Evolutionary conservation across 495 filamentous ascomycete species (phyloP).

Genomic region (Astrocystis sublimbata): DNA sequence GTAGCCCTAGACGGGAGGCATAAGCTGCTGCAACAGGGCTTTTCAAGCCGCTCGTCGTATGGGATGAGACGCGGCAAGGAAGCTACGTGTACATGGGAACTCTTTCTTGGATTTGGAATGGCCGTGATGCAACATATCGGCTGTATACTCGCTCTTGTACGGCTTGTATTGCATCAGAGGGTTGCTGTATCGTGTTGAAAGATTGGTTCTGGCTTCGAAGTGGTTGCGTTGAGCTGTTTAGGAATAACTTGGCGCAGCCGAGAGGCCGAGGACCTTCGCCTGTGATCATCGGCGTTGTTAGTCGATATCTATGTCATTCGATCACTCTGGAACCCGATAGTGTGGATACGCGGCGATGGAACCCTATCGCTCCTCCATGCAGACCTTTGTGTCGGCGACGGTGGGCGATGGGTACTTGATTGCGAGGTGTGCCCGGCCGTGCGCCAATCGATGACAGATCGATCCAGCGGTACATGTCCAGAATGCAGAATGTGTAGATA

Average conservation of each 20-base stretch:
- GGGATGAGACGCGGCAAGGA: neutral
- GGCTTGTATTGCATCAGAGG: slow-evolving; percentile 1
- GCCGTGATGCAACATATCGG: neutral
- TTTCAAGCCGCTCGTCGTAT: neutral
- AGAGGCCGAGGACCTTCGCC: neutral
- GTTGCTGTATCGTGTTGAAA: neutral
- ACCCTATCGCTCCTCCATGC: neutral
- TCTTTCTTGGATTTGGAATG: slow-evolving; percentile 4
- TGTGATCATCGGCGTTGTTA: neutral
- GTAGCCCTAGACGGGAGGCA: slow-evolving; percentile 1
- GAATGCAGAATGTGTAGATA: no score
- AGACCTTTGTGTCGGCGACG: neutral
- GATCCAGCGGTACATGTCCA: slow-evolving; percentile 3
- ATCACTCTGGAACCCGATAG: neutral
- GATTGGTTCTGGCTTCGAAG: slow-evolving; percentile 1
- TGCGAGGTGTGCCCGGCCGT: neutral
- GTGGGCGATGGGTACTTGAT: neutral
- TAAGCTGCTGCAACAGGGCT: neutral
- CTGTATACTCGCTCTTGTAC: neutral
- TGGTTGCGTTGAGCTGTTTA: neutral
- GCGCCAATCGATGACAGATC: slow-evolving; percentile 2
- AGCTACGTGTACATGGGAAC: no score
- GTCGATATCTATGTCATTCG: slow-evolving; percentile 7
- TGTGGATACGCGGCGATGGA: slow-evolving; percentile 3
- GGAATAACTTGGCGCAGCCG: slow-evolving; percentile 4